Base-by-base conservation (phyloP, 371 early-diverging fungal species). In the Haplosporangium sp. region DNA sequence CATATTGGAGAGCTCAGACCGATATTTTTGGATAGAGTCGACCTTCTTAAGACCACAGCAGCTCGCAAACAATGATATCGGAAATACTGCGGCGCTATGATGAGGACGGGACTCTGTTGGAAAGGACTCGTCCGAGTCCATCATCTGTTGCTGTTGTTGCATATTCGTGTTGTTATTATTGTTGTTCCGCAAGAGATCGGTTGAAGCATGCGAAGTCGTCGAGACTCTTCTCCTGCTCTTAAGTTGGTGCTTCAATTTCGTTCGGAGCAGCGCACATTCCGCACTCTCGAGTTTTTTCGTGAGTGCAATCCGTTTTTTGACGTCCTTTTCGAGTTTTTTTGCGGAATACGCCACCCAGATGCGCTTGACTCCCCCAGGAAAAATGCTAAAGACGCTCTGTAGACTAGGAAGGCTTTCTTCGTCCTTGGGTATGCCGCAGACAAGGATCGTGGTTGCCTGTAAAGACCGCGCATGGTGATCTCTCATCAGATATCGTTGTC, bases 351-450 rank as follows among this genome's bases (percentile, higher is more conserved):
- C 70, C n/a, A 91, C 73, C 85, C 89, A 89, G 60, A 94, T 82
- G 20, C 87, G 86, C 21, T 85, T 84, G 16, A 94, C 86, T 29
- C 94, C 93, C 7, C 94, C 94, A 12, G 94, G 93, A 54, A 92
- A 91, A 36, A 82, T 61, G 48, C 67, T 71, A 67, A 93, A 93
- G 45, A 91, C 82, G 16, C 73, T 51, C 14, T 73, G 62, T 13
- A 90, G 77, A 6, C 69, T 66, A 45, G 83, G 66, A 13, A 82
- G 69, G 10, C 76, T 83, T 67, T 82, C 82, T 43, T 77, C 83
- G 59, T 81, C 80, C 36, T 48, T 55, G n/a, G 86, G 93, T 69
- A 87, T 84, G 14, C 87, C 87, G 13, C 86, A 84, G 6, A 93
- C 88, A 61, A 86, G 85, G 36, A 93, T 73, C 1, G 92, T 91